Conservation (phyloP, 805 yeast species). For the Candida silvicultrix region DNA sequence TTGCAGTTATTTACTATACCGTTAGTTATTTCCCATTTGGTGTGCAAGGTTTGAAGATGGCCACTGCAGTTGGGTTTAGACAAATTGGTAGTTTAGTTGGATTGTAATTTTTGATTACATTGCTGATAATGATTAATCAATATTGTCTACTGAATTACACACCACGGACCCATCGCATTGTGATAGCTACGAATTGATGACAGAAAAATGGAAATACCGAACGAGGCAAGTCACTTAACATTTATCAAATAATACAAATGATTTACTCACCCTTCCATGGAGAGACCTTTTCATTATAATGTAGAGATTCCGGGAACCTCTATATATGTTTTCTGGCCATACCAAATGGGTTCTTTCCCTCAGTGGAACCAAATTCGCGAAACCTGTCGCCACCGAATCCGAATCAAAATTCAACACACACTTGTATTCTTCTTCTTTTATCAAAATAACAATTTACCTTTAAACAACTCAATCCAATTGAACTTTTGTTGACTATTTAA, state of each 20-base stretch:
- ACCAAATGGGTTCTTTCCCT: no score
- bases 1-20: constrained; percentile 87
- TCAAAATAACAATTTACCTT: not conserved
- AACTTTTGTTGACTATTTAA: not conserved
- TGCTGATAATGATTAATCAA: not conserved
- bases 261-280: no score
- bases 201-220: no score
- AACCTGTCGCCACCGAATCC: constrained; percentile 1
- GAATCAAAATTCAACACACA: not conserved
- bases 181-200: no score
- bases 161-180: no score
- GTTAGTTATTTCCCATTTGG: constrained; percentile 96
- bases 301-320: not conserved
- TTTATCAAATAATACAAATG: no score
- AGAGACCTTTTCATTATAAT: no score
- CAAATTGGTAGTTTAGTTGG: constrained; percentile 26
- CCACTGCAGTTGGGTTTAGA: constrained; percentile 49
- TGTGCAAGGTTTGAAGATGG: constrained; percentile 60
- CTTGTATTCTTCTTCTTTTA: not conserved
- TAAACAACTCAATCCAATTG: not conserved
- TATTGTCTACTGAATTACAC: no score
- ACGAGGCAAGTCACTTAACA: no score
- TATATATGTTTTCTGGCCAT: not conserved
- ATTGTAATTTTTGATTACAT: not conserved
- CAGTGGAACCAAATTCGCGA: not conserved